A percentile compares a stretch with the other conserved stretches of the same genome.
phyloP scores from a whole-genome alignment of 345 rosid genomes.

The Citrus glauca region DNA sequence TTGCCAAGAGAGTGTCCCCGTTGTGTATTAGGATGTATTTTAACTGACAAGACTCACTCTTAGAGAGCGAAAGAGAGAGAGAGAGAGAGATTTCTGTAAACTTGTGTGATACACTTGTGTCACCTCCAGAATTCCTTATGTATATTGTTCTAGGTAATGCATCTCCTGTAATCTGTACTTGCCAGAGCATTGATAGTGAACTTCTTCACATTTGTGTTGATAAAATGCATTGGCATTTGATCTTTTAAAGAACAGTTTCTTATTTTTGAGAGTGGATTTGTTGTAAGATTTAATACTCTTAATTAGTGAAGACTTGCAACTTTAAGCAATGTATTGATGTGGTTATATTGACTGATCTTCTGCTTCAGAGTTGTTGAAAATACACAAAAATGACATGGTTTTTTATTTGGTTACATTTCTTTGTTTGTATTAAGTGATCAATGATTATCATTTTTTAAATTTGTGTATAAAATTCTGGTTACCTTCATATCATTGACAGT shows the following conservation, averaged over 20 bases:
- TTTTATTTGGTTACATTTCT: neutral
- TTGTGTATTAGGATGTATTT: slow-evolving; percentile 12
- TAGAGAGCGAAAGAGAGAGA: neutral
- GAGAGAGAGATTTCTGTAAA: slow-evolving; percentile 1
- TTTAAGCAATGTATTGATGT: slow-evolving; percentile 19
- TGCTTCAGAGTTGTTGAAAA: neutral
- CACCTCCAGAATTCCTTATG: neutral
- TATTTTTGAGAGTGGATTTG: slow-evolving; percentile 7
- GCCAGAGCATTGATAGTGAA: slow-evolving; percentile 14
- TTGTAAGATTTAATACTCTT: slow-evolving; percentile 8
- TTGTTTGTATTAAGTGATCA: neutral
- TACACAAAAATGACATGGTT: neutral
- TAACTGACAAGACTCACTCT: neutral
- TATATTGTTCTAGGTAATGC: slow-evolving; percentile 13
- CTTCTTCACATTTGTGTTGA: slow-evolving; percentile 2
- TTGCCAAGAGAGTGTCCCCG: slow-evolving; percentile 1
- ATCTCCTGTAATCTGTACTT: slow-evolving; percentile 14
- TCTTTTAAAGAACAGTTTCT: neutral
- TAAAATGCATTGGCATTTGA: neutral
- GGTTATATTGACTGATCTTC: slow-evolving; percentile 3
- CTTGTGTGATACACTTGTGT: slow-evolving; percentile 11
- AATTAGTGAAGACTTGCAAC: slow-evolving; percentile 7
- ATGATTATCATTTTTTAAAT: neutral
- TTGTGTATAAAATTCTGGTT: neutral
- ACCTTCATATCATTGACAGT: neutral